Percentiles rank a stretch among this genome's conserved stretches.
phyloP scores from a whole-genome alignment of 176 grass and related monocot genomes.

The Oryza brachyantha region DNA sequence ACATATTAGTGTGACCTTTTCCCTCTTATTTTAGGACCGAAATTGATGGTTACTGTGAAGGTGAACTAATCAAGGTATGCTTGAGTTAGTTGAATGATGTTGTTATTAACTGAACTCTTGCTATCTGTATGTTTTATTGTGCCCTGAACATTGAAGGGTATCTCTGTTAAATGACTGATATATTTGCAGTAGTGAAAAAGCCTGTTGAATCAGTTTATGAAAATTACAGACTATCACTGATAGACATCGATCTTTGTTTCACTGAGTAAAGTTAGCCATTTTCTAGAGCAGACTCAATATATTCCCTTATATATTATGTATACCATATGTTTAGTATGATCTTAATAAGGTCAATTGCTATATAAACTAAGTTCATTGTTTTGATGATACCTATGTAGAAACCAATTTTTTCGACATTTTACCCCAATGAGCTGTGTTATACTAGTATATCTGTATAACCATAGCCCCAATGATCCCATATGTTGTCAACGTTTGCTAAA shows the following conservation, averaged over 20 bases:
- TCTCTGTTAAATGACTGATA: neutral
- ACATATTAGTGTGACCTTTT: neutral
- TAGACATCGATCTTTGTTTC: neutral
- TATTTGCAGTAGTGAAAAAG: slow-evolving; percentile 8
- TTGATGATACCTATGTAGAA: too few relatives aligned
- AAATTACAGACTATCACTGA: neutral
- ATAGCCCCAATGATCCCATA: neutral
- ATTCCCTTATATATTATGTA: neutral
- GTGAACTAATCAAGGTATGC: slow-evolving; percentile 95
- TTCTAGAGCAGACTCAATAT: neutral
- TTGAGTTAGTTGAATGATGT: neutral
- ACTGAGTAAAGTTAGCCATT: neutral
- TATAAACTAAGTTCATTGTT: neutral
- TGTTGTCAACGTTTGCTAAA: neutral
- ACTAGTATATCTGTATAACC: neutral
- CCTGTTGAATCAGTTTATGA: neutral
- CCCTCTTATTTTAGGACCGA: slow-evolving; percentile 59
- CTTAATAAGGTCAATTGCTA: neutral
- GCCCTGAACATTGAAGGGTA: neutral
- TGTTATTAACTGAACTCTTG: slow-evolving; percentile 13
- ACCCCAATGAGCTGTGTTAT: neutral
- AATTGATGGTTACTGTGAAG: slow-evolving; percentile 99
- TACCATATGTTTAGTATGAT: neutral
- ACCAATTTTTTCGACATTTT: neutral
- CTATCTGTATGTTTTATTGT: slow-evolving; percentile 14